Conservation (phyloP, 352 stramenopile species). For the Globisporangium mamillatum region DNA sequence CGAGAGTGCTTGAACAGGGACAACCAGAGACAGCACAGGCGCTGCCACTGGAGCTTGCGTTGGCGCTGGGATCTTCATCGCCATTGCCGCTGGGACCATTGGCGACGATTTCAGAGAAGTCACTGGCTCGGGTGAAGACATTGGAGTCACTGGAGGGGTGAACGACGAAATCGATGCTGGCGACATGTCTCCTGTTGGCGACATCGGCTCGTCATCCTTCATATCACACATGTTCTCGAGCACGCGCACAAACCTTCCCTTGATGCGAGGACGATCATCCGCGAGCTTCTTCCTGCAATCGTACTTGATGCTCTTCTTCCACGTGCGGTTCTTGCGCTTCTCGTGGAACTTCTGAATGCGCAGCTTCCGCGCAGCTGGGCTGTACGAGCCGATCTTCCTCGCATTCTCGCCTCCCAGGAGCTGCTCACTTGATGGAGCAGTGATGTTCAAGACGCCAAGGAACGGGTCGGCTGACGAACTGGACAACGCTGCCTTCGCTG, state of each 20-base stretch:
- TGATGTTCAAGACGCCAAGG: constrained; percentile 44
- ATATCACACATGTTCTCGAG: constrained; percentile 50
- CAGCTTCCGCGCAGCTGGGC: constrained; percentile 88
- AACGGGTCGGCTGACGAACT: constrained; percentile 36
- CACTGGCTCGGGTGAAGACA: constrained; percentile 15
- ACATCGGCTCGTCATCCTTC: constrained; percentile 38
- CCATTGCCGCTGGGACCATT: constrained; percentile 11
- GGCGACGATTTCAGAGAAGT: constrained; percentile 2
- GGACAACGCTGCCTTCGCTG: constrained; percentile 22
- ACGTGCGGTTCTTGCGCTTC: constrained; percentile 96
- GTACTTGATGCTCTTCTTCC: constrained; percentile 99
- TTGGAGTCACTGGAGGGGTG: constrained; percentile 16
- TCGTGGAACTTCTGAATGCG: constrained; percentile 97
- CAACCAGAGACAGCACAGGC: background rate
- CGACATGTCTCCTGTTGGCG: constrained; percentile 22
- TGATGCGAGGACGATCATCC: constrained; percentile 92
- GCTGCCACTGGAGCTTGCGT: background rate
- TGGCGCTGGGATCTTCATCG: constrained; percentile 6
- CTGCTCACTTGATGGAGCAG: constrained; percentile 21
- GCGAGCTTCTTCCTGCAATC: constrained; percentile 98
- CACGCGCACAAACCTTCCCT: constrained; percentile 92
- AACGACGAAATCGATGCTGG: constrained; percentile 22
- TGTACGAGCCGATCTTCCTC: constrained; percentile 94
- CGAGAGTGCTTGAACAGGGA: background rate
- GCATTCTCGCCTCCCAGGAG: constrained; percentile 19